Evolutionary conservation across 2,329 filamentous ascomycete genomes (phyloP).

Genomic region (Verticillium klebahnii): DNA sequence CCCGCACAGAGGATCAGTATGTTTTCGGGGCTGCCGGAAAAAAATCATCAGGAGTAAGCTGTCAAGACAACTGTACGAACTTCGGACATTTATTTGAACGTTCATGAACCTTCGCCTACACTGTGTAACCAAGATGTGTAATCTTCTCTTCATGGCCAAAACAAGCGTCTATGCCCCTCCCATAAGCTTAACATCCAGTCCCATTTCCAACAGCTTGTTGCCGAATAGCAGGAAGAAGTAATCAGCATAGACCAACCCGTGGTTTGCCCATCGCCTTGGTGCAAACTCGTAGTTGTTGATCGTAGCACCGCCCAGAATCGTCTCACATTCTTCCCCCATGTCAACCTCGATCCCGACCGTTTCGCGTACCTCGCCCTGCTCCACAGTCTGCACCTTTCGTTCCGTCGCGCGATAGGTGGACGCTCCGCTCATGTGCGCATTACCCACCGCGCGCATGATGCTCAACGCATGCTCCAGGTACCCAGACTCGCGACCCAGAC

Average conservation of each 20-base stretch:
- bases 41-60: neutral
- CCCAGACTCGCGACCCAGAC: constrained; percentile 11
- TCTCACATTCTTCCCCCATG: constrained; percentile 27
- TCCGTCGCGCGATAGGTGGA: constrained; percentile 9
- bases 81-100: neutral
- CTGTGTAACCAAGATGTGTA: neutral
- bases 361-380: constrained; percentile 13
- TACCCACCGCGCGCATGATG: constrained; percentile 19
- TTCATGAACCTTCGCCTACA: neutral
- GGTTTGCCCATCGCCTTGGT: constrained; percentile 36
- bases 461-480: constrained; percentile 22
- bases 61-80: neutral
- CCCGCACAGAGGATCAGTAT: constrained; percentile 19
- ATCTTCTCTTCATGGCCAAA: neutral
- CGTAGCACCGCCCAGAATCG: constrained; percentile 39
- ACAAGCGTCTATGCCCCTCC: neutral
- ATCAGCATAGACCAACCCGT: constrained; percentile 45
- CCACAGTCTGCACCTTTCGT: constrained; percentile 16
- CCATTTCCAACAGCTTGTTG: constrained; percentile 34
- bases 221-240: constrained; percentile 42
- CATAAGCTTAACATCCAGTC: constrained; percentile 6
- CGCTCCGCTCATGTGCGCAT: constrained; percentile 16
- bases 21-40: constrained; percentile 13
- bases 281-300: constrained; percentile 42
- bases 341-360: constrained; percentile 14